phyloP scores from a whole-genome alignment of 306 rosid species.

The Dalbergia oliveri region DNA sequence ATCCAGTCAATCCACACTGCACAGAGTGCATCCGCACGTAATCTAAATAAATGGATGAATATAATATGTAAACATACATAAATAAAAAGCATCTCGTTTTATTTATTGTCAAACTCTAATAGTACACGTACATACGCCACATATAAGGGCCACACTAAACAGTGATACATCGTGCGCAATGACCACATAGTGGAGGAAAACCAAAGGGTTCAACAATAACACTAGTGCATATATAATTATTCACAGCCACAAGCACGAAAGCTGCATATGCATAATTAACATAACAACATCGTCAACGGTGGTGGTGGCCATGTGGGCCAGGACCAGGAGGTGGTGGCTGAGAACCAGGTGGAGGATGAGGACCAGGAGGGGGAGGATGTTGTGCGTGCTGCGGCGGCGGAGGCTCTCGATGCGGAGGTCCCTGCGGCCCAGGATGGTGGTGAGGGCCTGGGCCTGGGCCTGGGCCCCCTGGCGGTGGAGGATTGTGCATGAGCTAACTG shows the following conservation, averaged over 20 bases:
- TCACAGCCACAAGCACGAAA: background rate
- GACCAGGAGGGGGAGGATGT: conserved; percentile 45
- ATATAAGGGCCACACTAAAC: background rate
- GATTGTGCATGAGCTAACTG: conserved; percentile 49
- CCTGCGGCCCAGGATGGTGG: conserved; percentile 48
- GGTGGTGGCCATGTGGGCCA: conserved; percentile 52
- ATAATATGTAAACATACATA: too few species aligned
- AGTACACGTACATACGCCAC: background rate
- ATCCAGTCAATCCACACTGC: too few species aligned
- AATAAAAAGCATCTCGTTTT: too few species aligned
- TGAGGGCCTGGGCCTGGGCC: conserved; percentile 41
- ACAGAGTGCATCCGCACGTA: too few species aligned
- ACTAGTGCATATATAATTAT: background rate
- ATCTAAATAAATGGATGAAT: too few species aligned
- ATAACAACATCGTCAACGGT: conserved; percentile 13
- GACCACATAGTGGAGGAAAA: too few species aligned
- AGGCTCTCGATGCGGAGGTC: conserved; percentile 48
- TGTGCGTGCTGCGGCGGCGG: conserved; percentile 45
- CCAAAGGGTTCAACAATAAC: too few species aligned
- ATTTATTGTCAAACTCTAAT: too few species aligned
- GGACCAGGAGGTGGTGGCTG: conserved; percentile 44
- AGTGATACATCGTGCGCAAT: background rate
- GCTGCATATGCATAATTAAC: background rate
- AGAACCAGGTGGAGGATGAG: conserved; percentile 47
- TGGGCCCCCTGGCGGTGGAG: conserved; percentile 61